These are phyloP conservation scores for Malus hybrid DNA, from an alignment of 331 rosid genomes.

Conservation along the genomic window DNA sequence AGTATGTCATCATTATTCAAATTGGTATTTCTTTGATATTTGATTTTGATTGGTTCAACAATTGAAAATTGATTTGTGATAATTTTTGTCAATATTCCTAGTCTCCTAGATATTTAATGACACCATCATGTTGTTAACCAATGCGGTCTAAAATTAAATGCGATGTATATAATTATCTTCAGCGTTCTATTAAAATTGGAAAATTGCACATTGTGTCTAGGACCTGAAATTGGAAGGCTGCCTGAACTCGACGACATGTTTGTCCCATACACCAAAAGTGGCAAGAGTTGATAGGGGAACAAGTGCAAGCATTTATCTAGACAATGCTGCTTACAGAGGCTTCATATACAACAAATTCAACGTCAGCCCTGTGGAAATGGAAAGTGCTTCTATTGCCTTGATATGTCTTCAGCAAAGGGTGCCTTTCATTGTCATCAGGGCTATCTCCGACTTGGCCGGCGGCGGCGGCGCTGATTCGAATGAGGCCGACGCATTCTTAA, in stretches of 20 bases:
- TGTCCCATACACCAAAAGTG: slow-evolving; percentile 33
- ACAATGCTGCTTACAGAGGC: slow-evolving; percentile 48
- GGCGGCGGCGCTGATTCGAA: slow-evolving; percentile 36
- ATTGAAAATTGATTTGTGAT: too few relatives aligned
- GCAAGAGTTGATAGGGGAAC: slow-evolving; percentile 33
- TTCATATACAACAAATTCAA: slow-evolving; percentile 38
- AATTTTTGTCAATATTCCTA: too few relatives aligned
- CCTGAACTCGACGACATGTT: slow-evolving; percentile 46
- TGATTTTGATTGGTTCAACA: too few relatives aligned
- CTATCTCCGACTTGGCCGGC: slow-evolving; percentile 57
- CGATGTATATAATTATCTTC: too few relatives aligned
- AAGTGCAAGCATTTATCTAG: slow-evolving; percentile 44
- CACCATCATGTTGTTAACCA: neutral
- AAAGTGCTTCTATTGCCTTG: slow-evolving; percentile 53
- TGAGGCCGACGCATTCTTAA: slow-evolving; percentile 28
- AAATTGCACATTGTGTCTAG: neutral
- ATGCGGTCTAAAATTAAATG: neutral
- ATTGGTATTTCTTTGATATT: too few relatives aligned
- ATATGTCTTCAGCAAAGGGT: slow-evolving; percentile 33
- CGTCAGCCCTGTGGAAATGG: slow-evolving; percentile 51
- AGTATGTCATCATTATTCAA: too few relatives aligned
- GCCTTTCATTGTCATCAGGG: slow-evolving; percentile 15
- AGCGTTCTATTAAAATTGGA: too few relatives aligned
- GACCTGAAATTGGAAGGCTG: slow-evolving; percentile 24
- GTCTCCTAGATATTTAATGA: neutral